Base-by-base conservation (phyloP, 2,329 filamentous ascomycete species). In the Orbilia brochopaga region DNA sequence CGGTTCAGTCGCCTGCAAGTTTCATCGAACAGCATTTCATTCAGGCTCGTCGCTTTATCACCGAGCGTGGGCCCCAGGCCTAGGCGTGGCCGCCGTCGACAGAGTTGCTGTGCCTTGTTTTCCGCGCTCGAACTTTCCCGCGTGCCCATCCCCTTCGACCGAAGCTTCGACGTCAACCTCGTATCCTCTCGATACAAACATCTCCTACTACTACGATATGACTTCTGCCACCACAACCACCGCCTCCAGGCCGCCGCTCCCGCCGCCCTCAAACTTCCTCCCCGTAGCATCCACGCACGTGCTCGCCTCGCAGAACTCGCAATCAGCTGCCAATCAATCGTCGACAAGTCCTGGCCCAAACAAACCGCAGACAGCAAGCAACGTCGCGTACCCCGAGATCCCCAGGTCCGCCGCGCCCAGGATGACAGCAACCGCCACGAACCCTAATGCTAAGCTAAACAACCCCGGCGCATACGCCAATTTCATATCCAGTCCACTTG, bases 401-500 rank as follows among this genome's bases (percentile, higher is more conserved):
- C 65, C 58, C 4, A 63, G 62, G 55, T 58, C 65, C 24, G 65
- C 48, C n/a, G 59, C 65, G 15, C 40, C n/a, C 11, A 6, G 23
- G 13, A n/a, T 30, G 17, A n/a, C 51, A 44, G 44, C 48, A 55
- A 2, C 59, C 21, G 40, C 60, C 44, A 32, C 44, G 2, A 17
- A 17, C 19, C 27, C 8, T 32, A 5, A 19, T 21, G 44, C 44
- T 2, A 48, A 21, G 44, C 19, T 21, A 11, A 48, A 63, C 30
- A 50, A 48, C 59, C 61, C 61, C 55, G 51, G 55, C 53, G 30
- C 42, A 19, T 55, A 46, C 17, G 62, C 46, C 44, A 30, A 30
- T 32, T 72, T 72, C 56, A 72, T 72, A 55, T 72, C 60, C 21
- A 60, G 61, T 48, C 67, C 67, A 50, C 51, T 72, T 19, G 50